Conservation (phyloP, 2,329 filamentous ascomycete genomes). For the Coleophoma crateriformis region DNA sequence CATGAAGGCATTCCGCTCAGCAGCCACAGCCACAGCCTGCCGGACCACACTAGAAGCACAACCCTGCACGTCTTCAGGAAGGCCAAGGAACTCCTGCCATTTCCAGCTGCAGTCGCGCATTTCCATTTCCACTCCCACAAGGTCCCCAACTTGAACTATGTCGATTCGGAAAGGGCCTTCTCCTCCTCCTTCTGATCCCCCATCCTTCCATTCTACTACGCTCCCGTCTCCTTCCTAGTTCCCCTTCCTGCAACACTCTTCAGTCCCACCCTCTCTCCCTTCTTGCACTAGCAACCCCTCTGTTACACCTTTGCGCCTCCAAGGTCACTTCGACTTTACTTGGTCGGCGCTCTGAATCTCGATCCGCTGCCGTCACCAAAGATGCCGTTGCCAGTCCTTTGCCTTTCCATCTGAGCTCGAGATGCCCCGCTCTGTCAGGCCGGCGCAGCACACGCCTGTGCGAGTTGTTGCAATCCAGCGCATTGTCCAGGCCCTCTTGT, state of each 20-base stretch:
- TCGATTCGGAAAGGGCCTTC: neutral
- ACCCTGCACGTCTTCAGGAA: no score
- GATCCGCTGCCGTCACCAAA: no score
- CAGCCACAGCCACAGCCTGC: no score
- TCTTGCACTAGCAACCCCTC: neutral
- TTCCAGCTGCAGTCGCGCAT: no score
- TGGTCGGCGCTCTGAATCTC: neutral
- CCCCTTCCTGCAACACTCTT: no score
- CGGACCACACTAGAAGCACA: no score
- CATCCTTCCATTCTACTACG: neutral
- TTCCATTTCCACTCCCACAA: neutral
- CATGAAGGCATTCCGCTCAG: no score
- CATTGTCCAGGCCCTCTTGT: slow-evolving; percentile 13
- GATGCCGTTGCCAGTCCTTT: neutral
- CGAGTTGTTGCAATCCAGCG: slow-evolving; percentile 7
- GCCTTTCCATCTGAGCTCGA: neutral
- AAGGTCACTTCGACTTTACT: neutral
- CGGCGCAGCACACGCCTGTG: slow-evolving; percentile 1
- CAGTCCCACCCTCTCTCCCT: neutral
- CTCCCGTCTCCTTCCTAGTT: no score
- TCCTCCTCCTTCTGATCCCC: neutral
- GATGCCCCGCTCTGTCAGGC: slow-evolving; percentile 1
- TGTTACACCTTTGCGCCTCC: neutral
- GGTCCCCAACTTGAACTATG: neutral
- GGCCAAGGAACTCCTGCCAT: no score